Base-by-base conservation (phyloP, 1,284 basidiomycete species). In the Trichosporon ovoides region DNA sequence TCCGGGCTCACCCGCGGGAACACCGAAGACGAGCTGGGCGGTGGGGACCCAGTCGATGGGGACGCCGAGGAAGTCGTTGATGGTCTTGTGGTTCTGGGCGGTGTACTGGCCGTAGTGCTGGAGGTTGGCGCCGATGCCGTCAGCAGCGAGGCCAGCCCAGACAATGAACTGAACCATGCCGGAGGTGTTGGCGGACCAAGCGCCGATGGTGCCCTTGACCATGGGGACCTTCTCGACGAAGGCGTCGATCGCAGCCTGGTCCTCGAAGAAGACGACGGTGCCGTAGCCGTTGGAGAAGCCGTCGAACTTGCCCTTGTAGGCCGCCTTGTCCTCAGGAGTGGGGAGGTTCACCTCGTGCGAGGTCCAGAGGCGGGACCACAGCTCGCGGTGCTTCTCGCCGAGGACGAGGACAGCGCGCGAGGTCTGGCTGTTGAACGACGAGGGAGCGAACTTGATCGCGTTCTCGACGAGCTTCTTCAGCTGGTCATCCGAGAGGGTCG, bases 261-360 rank as follows among this genome's bases (percentile, higher is more conserved):
- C 78, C 54, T 78, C 77, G 61, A 78, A 81, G 69, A 81, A 78
- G 48, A 80, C 61, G 38, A 81, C 73, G 11, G 81, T 80, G 28
- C 79, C 81, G 59, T 77, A 72, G 11, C 73, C 80, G 35, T 50
- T 65, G 37, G 68, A 67, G 38, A 80, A 68, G 63, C 71, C 73
- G 33, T 53, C 57, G 18, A 62, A 52, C 51, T 51, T 63, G 52
- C 49, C 38, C 34, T 55, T 34, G 43, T 31, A 48, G 43, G 43
- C 52, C 36, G 60, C 36, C 24, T 50, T 53, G 31, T 56, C 63
- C 57, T 31, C 50, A 33, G 38, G 52, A 12, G 37, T 18, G 12
- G 28, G 19, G 56, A 60, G 28, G 28, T 37, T 50, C 35, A 38
- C 22, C 57, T 56, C 56, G 63, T 59, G 58, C 22, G 63, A 40